Evolutionary conservation across 1,139 yeast species (phyloP).

Genomic region (Geotrichum citri-aurantii): DNA sequence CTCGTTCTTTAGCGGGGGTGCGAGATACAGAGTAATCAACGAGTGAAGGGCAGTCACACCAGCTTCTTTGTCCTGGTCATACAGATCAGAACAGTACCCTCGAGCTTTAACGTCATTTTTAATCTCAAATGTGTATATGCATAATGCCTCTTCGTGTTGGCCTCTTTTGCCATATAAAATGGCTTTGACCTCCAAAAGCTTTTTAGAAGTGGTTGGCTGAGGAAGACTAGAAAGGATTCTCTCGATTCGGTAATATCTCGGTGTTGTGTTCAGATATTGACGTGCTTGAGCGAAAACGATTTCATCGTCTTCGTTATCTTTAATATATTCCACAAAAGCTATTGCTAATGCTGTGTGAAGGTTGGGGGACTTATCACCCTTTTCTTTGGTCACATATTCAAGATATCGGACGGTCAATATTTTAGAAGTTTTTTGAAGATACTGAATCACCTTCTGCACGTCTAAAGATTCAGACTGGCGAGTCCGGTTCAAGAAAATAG

Average conservation of each 20-base stretch:
- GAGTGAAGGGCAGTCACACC: slow-evolving; percentile 39
- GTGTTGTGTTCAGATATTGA: slow-evolving; percentile 29
- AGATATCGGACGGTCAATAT: slow-evolving; percentile 50
- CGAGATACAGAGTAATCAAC: slow-evolving; percentile 36
- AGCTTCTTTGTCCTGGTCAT: slow-evolving; percentile 36
- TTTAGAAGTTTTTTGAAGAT: slow-evolving; percentile 33
- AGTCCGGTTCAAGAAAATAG: slow-evolving; percentile 63
- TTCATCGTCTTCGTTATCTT: slow-evolving; percentile 17
- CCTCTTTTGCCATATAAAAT: slow-evolving; percentile 55
- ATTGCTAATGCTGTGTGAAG: slow-evolving; percentile 53
- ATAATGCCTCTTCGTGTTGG: slow-evolving; percentile 60
- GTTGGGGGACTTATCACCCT: slow-evolving; percentile 41
- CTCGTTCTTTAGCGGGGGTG: slow-evolving; percentile 25
- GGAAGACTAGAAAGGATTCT: slow-evolving; percentile 33
- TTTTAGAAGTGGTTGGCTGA: slow-evolving; percentile 11
- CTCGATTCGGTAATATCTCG: slow-evolving; percentile 34
- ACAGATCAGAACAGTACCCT: slow-evolving; percentile 50
- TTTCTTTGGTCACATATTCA: slow-evolving; percentile 51
- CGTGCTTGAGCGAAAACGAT: slow-evolving; percentile 26
- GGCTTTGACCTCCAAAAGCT: slow-evolving; percentile 44
- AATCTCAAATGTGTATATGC: slow-evolving; percentile 55
- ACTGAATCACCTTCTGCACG: slow-evolving; percentile 48
- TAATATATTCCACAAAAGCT: slow-evolving; percentile 45
- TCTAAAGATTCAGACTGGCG: slow-evolving; percentile 59
- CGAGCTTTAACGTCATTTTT: slow-evolving; percentile 55